Evolutionary conservation across 2,329 filamentous ascomycete genomes (phyloP).

Genomic region (Penicillium sp.): DNA sequence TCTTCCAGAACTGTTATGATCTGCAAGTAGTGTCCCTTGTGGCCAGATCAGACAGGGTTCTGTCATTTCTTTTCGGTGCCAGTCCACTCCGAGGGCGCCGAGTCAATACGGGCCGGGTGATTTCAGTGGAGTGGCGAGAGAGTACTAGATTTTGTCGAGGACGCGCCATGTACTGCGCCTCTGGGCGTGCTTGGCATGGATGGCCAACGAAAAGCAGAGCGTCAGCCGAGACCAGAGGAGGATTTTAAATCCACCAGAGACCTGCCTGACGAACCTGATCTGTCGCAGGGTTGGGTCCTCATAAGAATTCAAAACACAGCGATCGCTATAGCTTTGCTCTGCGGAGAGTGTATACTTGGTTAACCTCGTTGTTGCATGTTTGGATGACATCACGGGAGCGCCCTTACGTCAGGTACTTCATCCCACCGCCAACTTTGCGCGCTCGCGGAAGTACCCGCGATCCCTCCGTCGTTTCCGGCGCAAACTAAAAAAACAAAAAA

Average conservation of each 20-base stretch:
- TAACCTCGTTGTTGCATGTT: not conserved
- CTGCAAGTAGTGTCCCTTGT: not conserved
- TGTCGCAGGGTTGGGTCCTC: not conserved
- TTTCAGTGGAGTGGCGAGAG: not conserved
- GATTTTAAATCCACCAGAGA: not conserved
- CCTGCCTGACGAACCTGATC: not conserved
- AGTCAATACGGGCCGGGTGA: not conserved
- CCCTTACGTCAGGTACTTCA: constrained; percentile 29
- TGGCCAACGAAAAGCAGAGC: not conserved
- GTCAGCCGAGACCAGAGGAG: not conserved
- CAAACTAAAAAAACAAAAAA: constrained; percentile 3
- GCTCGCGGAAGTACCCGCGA: constrained; percentile 16
- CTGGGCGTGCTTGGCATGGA: not conserved
- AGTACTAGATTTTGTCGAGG: too few relatives aligned
- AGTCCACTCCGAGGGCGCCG: not conserved
- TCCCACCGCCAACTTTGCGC: constrained; percentile 15
- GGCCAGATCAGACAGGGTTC: not conserved
- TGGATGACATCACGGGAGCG: constrained; percentile 28
- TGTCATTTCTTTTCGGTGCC: not conserved
- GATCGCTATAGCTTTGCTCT: not conserved
- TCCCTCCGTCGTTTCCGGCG: constrained; percentile 24
- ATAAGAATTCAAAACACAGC: not conserved
- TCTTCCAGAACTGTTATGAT: not conserved
- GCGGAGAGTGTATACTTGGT: not conserved
- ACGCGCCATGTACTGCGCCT: not conserved